A percentile compares a stretch with the other conserved stretches of the same genome.
Conservation (phyloP, 768 basidiomycete species). For the Suillus subluteus region DNA sequence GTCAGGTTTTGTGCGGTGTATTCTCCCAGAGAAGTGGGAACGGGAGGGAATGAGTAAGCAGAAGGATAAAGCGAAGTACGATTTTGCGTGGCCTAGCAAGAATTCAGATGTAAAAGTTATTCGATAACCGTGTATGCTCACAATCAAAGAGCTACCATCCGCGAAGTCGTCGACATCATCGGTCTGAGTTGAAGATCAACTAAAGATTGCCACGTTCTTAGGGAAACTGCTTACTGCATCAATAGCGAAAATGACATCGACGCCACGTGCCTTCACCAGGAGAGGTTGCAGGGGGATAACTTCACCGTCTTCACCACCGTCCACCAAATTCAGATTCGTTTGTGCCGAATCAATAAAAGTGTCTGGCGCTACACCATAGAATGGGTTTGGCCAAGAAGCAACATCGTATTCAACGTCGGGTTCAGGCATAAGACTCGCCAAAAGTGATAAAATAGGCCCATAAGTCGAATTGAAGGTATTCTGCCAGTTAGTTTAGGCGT, state of each 20-base stretch:
- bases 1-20: slow-evolving; percentile 42
- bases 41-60: slow-evolving; percentile 37
- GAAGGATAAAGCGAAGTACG: slow-evolving; percentile 40
- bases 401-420: slow-evolving; percentile 30
- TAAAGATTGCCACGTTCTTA: not conserved
- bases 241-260: slow-evolving; percentile 56
- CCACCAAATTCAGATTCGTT: slow-evolving; percentile 37
- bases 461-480: slow-evolving; percentile 14
- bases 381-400: slow-evolving; percentile 42
- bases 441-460: slow-evolving; percentile 19
- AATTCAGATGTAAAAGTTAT: not conserved
- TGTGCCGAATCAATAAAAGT: slow-evolving; percentile 40
- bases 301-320: slow-evolving; percentile 48
- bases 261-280: slow-evolving; percentile 45
- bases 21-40: slow-evolving; percentile 29
- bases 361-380: slow-evolving; percentile 36
- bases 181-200: slow-evolving; percentile 15
- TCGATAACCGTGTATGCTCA: slow-evolving; percentile 10
- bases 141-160: slow-evolving; percentile 31
- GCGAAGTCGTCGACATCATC: slow-evolving; percentile 24
- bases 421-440: slow-evolving; percentile 31
- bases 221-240: slow-evolving; percentile 40
- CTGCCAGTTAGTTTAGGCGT: slow-evolving; percentile 13
- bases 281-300: slow-evolving; percentile 54
- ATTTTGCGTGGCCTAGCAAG: slow-evolving; percentile 36